These are phyloP conservation scores for Exserohilum turcica DNA, from an alignment of 2,329 filamentous ascomycete genomes.

Conservation along the genomic window DNA sequence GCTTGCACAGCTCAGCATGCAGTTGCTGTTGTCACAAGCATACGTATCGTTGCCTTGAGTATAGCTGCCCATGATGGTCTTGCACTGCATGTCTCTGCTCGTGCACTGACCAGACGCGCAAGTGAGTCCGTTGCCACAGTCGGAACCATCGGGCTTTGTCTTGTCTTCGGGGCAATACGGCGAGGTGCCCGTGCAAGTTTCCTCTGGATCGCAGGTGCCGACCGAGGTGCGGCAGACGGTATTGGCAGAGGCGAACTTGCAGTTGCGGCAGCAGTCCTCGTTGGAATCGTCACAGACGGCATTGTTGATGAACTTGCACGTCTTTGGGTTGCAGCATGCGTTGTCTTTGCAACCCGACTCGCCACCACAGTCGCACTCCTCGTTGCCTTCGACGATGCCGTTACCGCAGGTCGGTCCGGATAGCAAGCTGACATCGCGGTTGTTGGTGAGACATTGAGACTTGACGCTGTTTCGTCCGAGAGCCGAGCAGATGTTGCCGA, in stretches of 20 bases:
- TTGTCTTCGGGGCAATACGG: constrained; percentile 76
- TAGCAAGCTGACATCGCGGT: constrained; percentile 80
- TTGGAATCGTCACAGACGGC: constrained; percentile 84
- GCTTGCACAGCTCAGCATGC: constrained; percentile 76
- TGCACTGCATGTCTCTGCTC: constrained; percentile 86
- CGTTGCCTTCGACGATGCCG: constrained; percentile 91
- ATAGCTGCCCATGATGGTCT: constrained; percentile 77
- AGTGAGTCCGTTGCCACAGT: constrained; percentile 72
- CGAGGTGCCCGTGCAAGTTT: constrained; percentile 75
- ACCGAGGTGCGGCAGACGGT: constrained; percentile 81
- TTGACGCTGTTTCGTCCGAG: constrained; percentile 78
- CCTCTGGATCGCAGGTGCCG: constrained; percentile 81
- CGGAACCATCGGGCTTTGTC: constrained; percentile 70
- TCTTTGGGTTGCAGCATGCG: constrained; percentile 79
- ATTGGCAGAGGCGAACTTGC: constrained; percentile 68
- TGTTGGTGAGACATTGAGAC: constrained; percentile 78
- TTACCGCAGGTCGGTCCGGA: constrained; percentile 89
- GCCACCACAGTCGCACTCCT: constrained; percentile 96
- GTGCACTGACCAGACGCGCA: constrained; percentile 97
- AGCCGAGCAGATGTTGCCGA: constrained; percentile 93
- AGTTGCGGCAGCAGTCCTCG: constrained; percentile 80
- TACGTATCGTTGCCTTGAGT: constrained; percentile 76
- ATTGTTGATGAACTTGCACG: constrained; percentile 78
- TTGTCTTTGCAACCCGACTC: constrained; percentile 72
- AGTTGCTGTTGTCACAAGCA: constrained; percentile 75